A percentile compares a stretch with the other conserved stretches of the same genome.
These are phyloP conservation scores for Diaporthe sp. DNA, from an alignment of 2,329 filamentous ascomycete genomes.

Conservation along the genomic window DNA sequence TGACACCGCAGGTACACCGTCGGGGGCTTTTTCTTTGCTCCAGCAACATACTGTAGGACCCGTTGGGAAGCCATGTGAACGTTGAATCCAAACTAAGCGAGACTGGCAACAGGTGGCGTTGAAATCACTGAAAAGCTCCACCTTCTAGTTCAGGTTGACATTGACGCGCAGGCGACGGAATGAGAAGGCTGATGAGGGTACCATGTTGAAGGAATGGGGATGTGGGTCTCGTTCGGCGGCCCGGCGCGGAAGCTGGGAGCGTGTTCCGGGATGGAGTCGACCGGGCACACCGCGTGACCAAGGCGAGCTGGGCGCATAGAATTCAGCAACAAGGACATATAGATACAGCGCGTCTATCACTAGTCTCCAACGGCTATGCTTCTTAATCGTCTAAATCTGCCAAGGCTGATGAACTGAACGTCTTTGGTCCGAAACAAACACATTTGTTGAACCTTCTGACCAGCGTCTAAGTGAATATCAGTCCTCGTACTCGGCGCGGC, in stretches of 20 bases:
- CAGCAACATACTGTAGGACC: slow-evolving; percentile 57
- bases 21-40: slow-evolving; percentile 60
- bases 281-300: not conserved
- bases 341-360: not conserved
- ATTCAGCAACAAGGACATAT: not conserved
- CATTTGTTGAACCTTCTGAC: not conserved
- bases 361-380: not conserved
- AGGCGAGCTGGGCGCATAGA: not conserved
- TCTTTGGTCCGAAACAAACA: not conserved
- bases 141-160: not conserved
- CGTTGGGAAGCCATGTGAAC: slow-evolving; percentile 33
- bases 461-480: too few species aligned
- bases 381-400: not conserved
- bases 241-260: slow-evolving; percentile 1
- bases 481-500: not conserved
- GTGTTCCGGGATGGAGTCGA: not conserved
- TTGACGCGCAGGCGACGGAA: not conserved
- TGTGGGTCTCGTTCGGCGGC: slow-evolving; percentile 21
- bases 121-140: not conserved
- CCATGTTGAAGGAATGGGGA: not conserved
- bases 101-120: not conserved
- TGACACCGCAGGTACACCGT: slow-evolving; percentile 74
- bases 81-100: not conserved
- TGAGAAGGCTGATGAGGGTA: not conserved
- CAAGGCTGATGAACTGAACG: not conserved